Evolutionary conservation across 768 basidiomycete genomes (phyloP).

Genomic region (Rhodotorula kratochvilovae): DNA sequence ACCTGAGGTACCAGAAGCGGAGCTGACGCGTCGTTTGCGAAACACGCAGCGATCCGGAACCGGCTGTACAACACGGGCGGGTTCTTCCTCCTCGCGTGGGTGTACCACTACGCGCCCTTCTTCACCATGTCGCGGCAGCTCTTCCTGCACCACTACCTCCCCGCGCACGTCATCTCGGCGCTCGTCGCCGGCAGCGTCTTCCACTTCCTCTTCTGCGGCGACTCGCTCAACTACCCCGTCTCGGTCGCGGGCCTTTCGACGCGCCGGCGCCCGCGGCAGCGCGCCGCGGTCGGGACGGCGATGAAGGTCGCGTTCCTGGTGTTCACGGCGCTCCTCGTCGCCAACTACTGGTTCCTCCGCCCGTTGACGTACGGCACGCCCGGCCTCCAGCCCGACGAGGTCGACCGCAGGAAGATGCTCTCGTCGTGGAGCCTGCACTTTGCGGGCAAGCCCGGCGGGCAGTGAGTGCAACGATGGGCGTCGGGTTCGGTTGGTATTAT

Average conservation of each 20-base stretch:
- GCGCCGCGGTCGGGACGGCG: slow-evolving; percentile 61
- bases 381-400: slow-evolving; percentile 76
- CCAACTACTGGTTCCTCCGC: slow-evolving; percentile 59
- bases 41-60: slow-evolving; percentile 70
- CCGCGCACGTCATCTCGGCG: slow-evolving; percentile 79
- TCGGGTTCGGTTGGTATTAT: too few species aligned
- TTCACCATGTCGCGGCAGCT: slow-evolving; percentile 95
- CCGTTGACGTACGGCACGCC: slow-evolving; percentile 96
- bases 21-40: too few species aligned
- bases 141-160: slow-evolving; percentile 89
- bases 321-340: slow-evolving; percentile 58
- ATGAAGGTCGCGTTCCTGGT: slow-evolving; percentile 58
- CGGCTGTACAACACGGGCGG: slow-evolving; percentile 92
- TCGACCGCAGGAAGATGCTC: slow-evolving; percentile 76
- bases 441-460: background rate
- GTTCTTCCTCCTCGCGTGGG: slow-evolving; percentile 93
- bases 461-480: background rate
- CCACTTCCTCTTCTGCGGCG: slow-evolving; percentile 51
- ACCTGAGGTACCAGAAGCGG: too few species aligned
- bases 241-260: slow-evolving; percentile 37
- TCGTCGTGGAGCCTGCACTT: slow-evolving; percentile 74
- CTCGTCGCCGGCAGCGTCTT: slow-evolving; percentile 87
- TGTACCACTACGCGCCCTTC: slow-evolving; percentile 92
- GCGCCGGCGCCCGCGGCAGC: slow-evolving; percentile 50
- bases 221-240: slow-evolving; percentile 43